A percentile compares a stretch with the other conserved stretches of the same genome.
These are phyloP conservation scores for Saccharomycopsis crataegensis DNA, from an alignment of 1,139 yeast genomes.

Conservation along the genomic window DNA sequence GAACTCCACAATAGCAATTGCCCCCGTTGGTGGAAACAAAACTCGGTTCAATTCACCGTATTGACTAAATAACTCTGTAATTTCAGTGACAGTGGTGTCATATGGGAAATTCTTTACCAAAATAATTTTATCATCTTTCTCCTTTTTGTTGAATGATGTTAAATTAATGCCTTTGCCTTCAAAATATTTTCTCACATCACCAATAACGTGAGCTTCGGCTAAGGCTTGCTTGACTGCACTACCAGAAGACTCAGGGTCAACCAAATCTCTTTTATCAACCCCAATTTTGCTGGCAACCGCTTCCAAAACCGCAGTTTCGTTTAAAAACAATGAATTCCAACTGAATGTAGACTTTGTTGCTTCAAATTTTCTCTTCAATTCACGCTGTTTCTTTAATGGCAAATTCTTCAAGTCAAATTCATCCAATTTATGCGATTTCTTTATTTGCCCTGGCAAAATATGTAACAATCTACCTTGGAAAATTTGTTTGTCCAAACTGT, in stretches of 20 bases:
- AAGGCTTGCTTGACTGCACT: slow-evolving; percentile 97
- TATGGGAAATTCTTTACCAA: slow-evolving; percentile 85
- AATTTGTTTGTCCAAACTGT: slow-evolving; percentile 72
- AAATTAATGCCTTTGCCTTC: slow-evolving; percentile 82
- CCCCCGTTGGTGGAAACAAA: slow-evolving; percentile 94
- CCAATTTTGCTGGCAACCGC: slow-evolving; percentile 86
- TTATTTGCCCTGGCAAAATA: slow-evolving; percentile 77
- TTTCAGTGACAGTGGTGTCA: slow-evolving; percentile 73
- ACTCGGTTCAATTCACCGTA: slow-evolving; percentile 76
- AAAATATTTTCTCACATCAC: slow-evolving; percentile 82
- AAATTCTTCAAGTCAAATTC: slow-evolving; percentile 86
- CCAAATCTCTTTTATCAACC: slow-evolving; percentile 68
- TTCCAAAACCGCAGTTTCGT: slow-evolving; percentile 84
- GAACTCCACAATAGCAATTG: slow-evolving; percentile 92
- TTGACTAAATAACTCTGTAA: slow-evolving; percentile 72
- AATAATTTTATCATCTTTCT: slow-evolving; percentile 74
- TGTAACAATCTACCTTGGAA: slow-evolving; percentile 93
- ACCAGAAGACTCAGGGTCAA: slow-evolving; percentile 79
- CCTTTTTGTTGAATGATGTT: slow-evolving; percentile 56
- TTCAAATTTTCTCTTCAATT: slow-evolving; percentile 71
- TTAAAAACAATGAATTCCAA: slow-evolving; percentile 93
- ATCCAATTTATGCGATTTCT: slow-evolving; percentile 71
- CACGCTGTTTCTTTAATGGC: slow-evolving; percentile 87
- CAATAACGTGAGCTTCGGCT: slow-evolving; percentile 94
- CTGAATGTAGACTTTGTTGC: slow-evolving; percentile 83